phyloP scores from a whole-genome alignment of 805 yeast species.

The Tetrapisispora pingtungensis region DNA sequence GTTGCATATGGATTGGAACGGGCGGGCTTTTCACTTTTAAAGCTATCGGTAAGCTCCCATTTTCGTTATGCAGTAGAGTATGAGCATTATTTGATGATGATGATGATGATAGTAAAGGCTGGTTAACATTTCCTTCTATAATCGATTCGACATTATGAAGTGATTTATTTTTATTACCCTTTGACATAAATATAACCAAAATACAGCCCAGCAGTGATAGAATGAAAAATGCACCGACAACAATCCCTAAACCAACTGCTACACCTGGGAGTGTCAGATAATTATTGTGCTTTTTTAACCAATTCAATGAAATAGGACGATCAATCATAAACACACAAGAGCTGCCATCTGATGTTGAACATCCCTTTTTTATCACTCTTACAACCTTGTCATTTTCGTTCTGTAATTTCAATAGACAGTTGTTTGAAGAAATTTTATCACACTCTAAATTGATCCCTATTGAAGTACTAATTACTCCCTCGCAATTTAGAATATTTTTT shows the following conservation, averaged over 20 bases:
- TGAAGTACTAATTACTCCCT: slow-evolving; percentile 35
- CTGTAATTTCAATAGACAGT: slow-evolving; percentile 32
- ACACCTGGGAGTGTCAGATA: slow-evolving; percentile 57
- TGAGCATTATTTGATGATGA: neutral
- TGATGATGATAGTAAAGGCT: neutral
- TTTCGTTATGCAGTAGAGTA: neutral
- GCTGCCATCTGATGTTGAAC: slow-evolving; percentile 33
- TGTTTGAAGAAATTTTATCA: slow-evolving; percentile 32
- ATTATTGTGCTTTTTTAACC: slow-evolving; percentile 47
- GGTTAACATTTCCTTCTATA: neutral
- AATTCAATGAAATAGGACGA: slow-evolving; percentile 51
- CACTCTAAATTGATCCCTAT: slow-evolving; percentile 36
- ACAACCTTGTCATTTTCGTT: slow-evolving; percentile 51
- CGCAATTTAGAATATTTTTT: slow-evolving; percentile 38
- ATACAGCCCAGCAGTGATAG: slow-evolving; percentile 11
- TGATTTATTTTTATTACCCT: neutral
- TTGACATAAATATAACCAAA: slow-evolving; percentile 1
- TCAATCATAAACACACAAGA: slow-evolving; percentile 58
- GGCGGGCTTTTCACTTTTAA: neutral
- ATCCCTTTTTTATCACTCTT: slow-evolving; percentile 50
- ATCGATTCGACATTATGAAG: neutral
- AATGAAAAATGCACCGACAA: slow-evolving; percentile 43
- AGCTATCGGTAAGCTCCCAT: neutral
- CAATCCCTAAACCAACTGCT: slow-evolving; percentile 57
- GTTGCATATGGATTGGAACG: neutral